These are phyloP conservation scores for Xylaria nigripes DNA, from an alignment of 495 filamentous ascomycete genomes.

Conservation along the genomic window DNA sequence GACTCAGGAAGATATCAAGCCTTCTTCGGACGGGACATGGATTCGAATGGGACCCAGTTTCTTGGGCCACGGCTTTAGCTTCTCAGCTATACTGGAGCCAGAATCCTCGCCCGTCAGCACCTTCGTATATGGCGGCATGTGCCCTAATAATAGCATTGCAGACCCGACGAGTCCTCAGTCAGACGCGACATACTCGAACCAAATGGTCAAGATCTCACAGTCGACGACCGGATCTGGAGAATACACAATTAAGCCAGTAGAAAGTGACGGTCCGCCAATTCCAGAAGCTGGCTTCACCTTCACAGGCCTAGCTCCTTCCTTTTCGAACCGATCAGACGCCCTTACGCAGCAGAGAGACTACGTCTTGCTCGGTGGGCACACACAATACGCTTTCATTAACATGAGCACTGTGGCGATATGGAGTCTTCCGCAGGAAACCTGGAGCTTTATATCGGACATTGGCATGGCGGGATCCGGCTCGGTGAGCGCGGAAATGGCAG, in stretches of 20 bases:
- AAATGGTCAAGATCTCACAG: slow-evolving; percentile 55
- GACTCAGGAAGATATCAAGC: slow-evolving; percentile 20
- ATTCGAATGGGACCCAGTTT: slow-evolving; percentile 51
- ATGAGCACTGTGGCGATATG: slow-evolving; percentile 88
- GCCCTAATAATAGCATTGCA: slow-evolving; percentile 45
- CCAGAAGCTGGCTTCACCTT: slow-evolving; percentile 82
- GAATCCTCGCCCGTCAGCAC: slow-evolving; percentile 39
- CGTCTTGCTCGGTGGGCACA: slow-evolving; percentile 82
- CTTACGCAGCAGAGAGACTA: slow-evolving; percentile 62
- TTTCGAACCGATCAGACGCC: slow-evolving; percentile 49
- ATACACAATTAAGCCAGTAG: slow-evolving; percentile 19
- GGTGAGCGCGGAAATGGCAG: slow-evolving; percentile 21
- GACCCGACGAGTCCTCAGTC: slow-evolving; percentile 47
- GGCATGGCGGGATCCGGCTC: slow-evolving; percentile 41
- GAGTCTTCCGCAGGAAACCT: slow-evolving; percentile 74
- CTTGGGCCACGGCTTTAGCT: slow-evolving; percentile 58
- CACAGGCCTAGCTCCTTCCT: slow-evolving; percentile 53
- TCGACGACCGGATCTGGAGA: slow-evolving; percentile 16
- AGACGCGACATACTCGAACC: slow-evolving; percentile 66
- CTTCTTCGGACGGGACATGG: slow-evolving; percentile 14
- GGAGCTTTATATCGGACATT: slow-evolving; percentile 59
- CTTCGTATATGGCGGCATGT: slow-evolving; percentile 87
- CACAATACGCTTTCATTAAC: slow-evolving; percentile 74
- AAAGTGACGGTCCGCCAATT: slow-evolving; percentile 46
- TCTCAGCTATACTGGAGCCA: slow-evolving; percentile 51